Evolutionary conservation across 805 yeast genomes (phyloP), one percentile per base, ranked within the genome.

Genomic region (Ogataea glucozyma): DNA sequence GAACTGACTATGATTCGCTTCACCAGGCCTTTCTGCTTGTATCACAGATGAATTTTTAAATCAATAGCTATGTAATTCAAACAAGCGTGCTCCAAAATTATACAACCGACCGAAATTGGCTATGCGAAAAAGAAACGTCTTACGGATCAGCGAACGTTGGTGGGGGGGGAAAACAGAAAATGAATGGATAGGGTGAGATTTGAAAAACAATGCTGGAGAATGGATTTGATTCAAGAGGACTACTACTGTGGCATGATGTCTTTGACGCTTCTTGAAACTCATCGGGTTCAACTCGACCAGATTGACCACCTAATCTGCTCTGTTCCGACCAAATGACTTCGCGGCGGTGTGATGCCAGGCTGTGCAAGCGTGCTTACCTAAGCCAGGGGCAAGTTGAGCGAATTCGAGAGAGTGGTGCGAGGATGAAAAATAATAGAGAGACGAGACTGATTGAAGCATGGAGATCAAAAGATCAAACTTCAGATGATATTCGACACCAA

Each of bases 61-160:
- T 14, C 16, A 34, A 34, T 21, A 34, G 38, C 38, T 24, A 16
- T 16, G 16, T 34, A 34, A 34, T 20, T 34, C 24, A n/a, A n/a
- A 16, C 21, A 24, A 34, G 20, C 38, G 40, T 36, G 40, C 40
- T 26, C 31, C 30, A 36, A 36, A 36, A 36, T 36, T 36, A 36
- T 36, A 36, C 32, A 36, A 26, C 32, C 40, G 40, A 27, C 40
- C 32, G 27, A 36, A 36, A 17, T 36, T 26, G 32, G 32, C 26
- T 27, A 19, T 20, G 33, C 32, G 33, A 36, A 36, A 36, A 36
- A 29, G 33, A 36, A 36, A 26, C 32, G 31, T 26, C 32, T 29
- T 26, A 17, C 21, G 40, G 40, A 21, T 26, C 40, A 34, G 38
- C 38, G 38, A 23, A 21, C 38, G 5, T 31, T 20, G 18, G 26